Conservation (phyloP, 306 rosid species). For the Casuarina cunninghamiana region DNA sequence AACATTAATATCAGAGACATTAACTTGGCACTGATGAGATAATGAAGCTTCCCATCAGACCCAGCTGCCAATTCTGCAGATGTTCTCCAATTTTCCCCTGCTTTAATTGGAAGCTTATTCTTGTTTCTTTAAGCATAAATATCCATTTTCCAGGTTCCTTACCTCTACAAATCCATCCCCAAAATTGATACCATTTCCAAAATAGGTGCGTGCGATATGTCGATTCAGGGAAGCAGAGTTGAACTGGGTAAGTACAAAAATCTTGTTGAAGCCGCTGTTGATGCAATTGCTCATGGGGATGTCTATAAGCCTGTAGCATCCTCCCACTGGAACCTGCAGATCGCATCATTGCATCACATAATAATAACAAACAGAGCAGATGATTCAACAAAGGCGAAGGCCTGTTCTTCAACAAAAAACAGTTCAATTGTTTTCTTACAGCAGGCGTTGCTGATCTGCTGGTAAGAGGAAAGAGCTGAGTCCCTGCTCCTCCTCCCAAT, state of each 20-base stretch:
- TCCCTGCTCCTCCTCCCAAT: conserved; percentile 86
- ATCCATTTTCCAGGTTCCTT: background rate
- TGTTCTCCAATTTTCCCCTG: background rate
- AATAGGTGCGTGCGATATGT: conserved; percentile 72
- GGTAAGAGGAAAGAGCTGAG: conserved; percentile 86
- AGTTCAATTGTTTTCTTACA: conserved; percentile 41
- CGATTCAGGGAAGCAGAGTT: conserved; percentile 92
- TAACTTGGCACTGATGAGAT: background rate
- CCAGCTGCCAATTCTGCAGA: background rate
- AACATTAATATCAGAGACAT: conserved; percentile 7
- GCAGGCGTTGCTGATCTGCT: conserved; percentile 81
- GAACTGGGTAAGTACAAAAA: conserved; percentile 75
- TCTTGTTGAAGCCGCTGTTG: conserved; percentile 83
- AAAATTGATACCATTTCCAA: conserved; percentile 73
- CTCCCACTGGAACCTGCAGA: conserved; percentile 88
- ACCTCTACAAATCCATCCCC: conserved; percentile 97
- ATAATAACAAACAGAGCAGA: background rate
- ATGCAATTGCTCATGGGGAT: conserved; percentile 95
- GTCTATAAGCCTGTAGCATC: conserved; percentile 88
- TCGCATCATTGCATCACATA: background rate
- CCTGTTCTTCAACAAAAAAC: background rate
- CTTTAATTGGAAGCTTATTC: background rate
- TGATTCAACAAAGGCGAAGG: background rate
- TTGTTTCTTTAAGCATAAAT: background rate
- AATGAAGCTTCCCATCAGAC: background rate